Percentiles rank a stretch among this genome's conserved stretches.
Conservation (phyloP, 371 early-diverging fungal genomes). For the Mucor ambiguus region DNA sequence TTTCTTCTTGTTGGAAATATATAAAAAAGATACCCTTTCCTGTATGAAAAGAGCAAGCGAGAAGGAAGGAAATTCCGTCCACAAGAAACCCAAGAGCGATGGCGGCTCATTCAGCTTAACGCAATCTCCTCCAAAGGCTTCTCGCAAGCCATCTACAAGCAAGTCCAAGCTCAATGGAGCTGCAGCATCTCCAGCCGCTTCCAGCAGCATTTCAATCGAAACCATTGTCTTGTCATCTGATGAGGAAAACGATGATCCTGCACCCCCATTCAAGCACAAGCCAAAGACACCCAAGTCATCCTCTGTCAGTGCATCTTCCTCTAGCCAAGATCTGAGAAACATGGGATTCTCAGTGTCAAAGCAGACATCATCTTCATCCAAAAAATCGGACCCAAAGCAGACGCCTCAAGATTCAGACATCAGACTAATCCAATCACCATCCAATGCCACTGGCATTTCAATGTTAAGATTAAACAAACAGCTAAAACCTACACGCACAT, state of each 20-base stretch:
- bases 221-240: slow-evolving; percentile 15
- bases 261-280: not conserved
- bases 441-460: not conserved
- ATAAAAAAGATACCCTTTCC: not conserved
- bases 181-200: not conserved
- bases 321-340: not conserved
- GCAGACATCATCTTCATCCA: not conserved
- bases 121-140: not conserved
- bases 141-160: not conserved
- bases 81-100: slow-evolving; percentile 7
- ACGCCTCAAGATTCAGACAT: not conserved
- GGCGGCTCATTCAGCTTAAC: not conserved
- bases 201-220: not conserved
- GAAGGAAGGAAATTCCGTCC: not conserved
- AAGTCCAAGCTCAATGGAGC: not conserved
- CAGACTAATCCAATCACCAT: not conserved
- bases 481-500: not conserved
- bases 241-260: slow-evolving; percentile 6
- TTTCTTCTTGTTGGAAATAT: not conserved
- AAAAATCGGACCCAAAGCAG: not conserved
- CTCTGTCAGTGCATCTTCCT: not conserved
- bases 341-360: not conserved
- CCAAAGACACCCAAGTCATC: not conserved
- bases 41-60: slow-evolving; percentile 11
- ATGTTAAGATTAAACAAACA: too few species aligned